Base-by-base conservation (phyloP, 2,329 filamentous ascomycete species). In the Calcarisporium arbuscula region DNA sequence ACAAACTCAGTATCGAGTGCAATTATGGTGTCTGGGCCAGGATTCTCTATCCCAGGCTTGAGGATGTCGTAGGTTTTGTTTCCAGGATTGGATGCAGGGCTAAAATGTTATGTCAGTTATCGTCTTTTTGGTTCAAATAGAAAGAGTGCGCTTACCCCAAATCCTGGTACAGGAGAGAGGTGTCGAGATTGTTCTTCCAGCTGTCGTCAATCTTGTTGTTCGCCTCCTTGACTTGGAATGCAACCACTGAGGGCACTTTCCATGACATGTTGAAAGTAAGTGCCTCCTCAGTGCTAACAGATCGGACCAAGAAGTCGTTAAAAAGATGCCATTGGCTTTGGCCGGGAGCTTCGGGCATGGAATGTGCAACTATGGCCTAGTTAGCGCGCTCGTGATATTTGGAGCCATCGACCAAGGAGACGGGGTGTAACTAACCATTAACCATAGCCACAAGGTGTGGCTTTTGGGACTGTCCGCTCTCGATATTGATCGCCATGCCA, bases 1-100 rank as follows among this genome's bases (percentile, higher is more conserved):
- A 98, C 94, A 48, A 98, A 98, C 58, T 98, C 92, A 0, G 94
- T 94, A 54, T 98, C 92, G 5, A 98, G 77, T 1, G 89, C 92
- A 28, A 95, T 77, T 9, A 92, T 82, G 3, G 79, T 87, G 11
- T 81, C 76, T 1, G 81, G 72, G 0, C 73, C 72, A 2, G 85
- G 87, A 6, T 68, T 70, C 59, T 95, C 89, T 0, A 59, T 64
- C 2, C 65, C 50, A 1, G 67, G 55, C 19, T 76, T 62, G 2
- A 88, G 67, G 1, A 75, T 61, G 11, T 67, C 69, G 42, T 85
- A 84, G 1, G 75, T 79, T 45, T 72, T 72, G 16, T 63, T 59
- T 8, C 43, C 44, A 10, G 43, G 39, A 19, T 66, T 57, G 18
- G 11, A 23, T 16, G 21, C 36, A 36, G 3, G 36, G 36, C 8